Conservation (phyloP, 129 eudicot genomes). For the Rutidosis leptorrhynchoides region DNA sequence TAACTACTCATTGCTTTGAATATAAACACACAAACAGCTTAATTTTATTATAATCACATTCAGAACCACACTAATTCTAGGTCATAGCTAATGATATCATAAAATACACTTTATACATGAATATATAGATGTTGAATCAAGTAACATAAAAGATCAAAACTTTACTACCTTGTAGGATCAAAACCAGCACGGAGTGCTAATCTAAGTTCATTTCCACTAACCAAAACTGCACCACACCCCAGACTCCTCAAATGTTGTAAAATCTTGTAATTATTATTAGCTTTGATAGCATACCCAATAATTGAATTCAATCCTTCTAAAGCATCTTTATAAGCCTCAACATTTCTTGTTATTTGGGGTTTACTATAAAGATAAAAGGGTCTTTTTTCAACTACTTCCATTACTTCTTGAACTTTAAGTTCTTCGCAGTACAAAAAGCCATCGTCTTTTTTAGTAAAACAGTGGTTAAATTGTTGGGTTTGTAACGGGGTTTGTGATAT, state of each 20-base stretch:
- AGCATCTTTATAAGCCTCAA: conserved; percentile 84
- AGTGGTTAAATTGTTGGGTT: conserved; percentile 56
- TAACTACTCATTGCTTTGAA: background rate
- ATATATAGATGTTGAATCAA: background rate
- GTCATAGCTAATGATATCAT: background rate
- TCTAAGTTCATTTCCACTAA: conserved; percentile 90
- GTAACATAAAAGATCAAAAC: background rate
- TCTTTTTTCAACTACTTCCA: conserved; percentile 64
- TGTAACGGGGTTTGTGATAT: conserved; percentile 40
- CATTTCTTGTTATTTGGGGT: conserved; percentile 87
- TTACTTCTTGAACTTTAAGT: conserved; percentile 66
- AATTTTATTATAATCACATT: background rate
- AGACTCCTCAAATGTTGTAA: conserved; percentile 74
- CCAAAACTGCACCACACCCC: conserved; percentile 91
- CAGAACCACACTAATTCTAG: background rate
- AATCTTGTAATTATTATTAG: conserved; percentile 76
- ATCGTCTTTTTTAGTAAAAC: conserved; percentile 72
- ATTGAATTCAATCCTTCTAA: conserved; percentile 76
- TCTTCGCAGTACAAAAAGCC: conserved; percentile 79
- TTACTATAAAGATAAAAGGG: conserved; percentile 93
- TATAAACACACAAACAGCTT: background rate
- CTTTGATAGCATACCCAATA: conserved; percentile 86
- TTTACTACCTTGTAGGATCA: conserved; percentile 71
- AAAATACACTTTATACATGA: background rate
- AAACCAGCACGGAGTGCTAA: conserved; percentile 79